Evolutionary conservation across 805 yeast genomes (phyloP).

Genomic region (Yamadazyma olivae): DNA sequence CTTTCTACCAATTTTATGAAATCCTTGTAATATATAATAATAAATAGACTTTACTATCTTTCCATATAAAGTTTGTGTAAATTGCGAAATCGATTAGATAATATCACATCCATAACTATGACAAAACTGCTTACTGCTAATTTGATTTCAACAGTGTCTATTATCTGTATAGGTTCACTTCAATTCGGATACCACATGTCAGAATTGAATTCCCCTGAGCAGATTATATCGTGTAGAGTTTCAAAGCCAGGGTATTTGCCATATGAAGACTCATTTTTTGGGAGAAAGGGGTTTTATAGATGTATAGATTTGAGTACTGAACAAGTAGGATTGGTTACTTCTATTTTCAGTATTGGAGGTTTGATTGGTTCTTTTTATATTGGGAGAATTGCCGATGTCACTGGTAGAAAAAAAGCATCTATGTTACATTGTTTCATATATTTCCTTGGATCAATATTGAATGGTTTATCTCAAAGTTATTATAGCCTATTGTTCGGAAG

Average conservation of each 20-base stretch:
- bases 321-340: slow-evolving; percentile 70
- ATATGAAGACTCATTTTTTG: slow-evolving; percentile 39
- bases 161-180: slow-evolving; percentile 73
- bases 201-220: slow-evolving; percentile 88
- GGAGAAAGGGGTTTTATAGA: slow-evolving; percentile 33
- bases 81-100: neutral
- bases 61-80: too few relatives aligned
- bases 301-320: slow-evolving; percentile 59
- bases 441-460: slow-evolving; percentile 60
- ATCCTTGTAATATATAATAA: neutral
- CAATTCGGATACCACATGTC: slow-evolving; percentile 96
- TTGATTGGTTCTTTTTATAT: slow-evolving; percentile 69
- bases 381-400: slow-evolving; percentile 58
- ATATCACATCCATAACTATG: neutral
- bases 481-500: slow-evolving; percentile 59
- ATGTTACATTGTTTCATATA: slow-evolving; percentile 50
- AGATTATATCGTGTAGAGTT: slow-evolving; percentile 55
- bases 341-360: slow-evolving; percentile 84
- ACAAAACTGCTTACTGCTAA: slow-evolving; percentile 19
- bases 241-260: slow-evolving; percentile 28
- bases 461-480: slow-evolving; percentile 48
- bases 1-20: slow-evolving; percentile 70
- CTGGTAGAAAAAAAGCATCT: slow-evolving; percentile 61
- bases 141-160: slow-evolving; percentile 45
- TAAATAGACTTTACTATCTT: too few relatives aligned